phyloP scores from a whole-genome alignment of 192 early-diverging fungal species.

The Coemansia biformis region DNA sequence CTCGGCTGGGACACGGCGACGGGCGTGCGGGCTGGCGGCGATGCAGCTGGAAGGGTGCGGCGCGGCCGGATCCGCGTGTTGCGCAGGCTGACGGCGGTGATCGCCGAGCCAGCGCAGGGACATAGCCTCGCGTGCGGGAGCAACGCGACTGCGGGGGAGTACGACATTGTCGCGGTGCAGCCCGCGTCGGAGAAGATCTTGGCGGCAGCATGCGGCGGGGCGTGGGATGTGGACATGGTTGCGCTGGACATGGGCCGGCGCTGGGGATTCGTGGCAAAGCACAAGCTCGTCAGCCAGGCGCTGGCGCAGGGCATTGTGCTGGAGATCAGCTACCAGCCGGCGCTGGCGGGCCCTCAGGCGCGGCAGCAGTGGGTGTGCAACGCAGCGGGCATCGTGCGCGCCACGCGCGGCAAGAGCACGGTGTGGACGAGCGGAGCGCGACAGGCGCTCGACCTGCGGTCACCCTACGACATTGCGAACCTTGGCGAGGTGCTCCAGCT shows the following conservation, averaged over 20 bases:
- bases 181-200: conserved; percentile 34
- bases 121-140: conserved; percentile 23
- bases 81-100: conserved; percentile 34
- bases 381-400: conserved; percentile 32
- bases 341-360: conserved; percentile 17
- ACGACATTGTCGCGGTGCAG: conserved; percentile 45
- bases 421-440: conserved; percentile 37
- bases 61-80: conserved; percentile 30
- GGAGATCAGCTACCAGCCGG: conserved; percentile 29
- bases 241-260: conserved; percentile 42
- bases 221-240: conserved; percentile 41
- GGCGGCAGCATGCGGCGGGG: conserved; percentile 28
- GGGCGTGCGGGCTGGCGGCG: conserved; percentile 11
- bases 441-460: conserved; percentile 29
- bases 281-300: conserved; percentile 41
- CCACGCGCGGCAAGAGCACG: conserved; percentile 28
- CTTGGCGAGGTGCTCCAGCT: conserved; percentile 43
- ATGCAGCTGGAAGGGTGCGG: conserved; percentile 1
- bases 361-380: conserved; percentile 51
- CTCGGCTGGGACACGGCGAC: conserved; percentile 26
- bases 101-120: conserved; percentile 36
- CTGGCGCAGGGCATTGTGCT: conserved; percentile 24
- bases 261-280: conserved; percentile 45
- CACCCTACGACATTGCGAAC: conserved; percentile 40
- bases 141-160: conserved; percentile 11